Conservation (phyloP, 257 asterid species). For the Datura wrightii region DNA sequence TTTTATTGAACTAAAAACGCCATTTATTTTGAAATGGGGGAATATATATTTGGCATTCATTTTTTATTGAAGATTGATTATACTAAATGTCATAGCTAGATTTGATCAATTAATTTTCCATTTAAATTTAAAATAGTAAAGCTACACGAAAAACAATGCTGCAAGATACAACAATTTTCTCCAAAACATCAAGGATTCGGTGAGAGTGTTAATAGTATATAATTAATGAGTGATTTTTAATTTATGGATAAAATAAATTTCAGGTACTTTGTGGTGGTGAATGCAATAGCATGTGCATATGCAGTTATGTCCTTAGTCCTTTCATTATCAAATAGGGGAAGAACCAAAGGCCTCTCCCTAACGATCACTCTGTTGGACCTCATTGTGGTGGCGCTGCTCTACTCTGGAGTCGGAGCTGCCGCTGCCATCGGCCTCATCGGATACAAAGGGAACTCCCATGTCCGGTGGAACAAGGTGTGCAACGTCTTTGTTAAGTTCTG, state of each 20-base stretch:
- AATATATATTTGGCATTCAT: not conserved
- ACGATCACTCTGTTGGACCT: constrained; percentile 53
- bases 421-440: constrained; percentile 63
- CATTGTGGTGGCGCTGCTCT: constrained; percentile 67
- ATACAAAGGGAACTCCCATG: constrained; percentile 62
- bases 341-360: constrained; percentile 37
- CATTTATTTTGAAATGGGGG: too few species aligned
- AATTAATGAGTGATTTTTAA: not conserved
- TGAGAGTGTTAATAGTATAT: too few species aligned
- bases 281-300: constrained; percentile 62
- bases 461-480: constrained; percentile 70
- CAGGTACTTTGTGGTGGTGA: constrained; percentile 71
- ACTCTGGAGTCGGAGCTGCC: constrained; percentile 65
- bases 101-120: not conserved
- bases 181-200: too few species aligned
- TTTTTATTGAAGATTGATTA: not conserved
- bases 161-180: too few species aligned
- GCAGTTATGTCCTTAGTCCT: constrained; percentile 56
- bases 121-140: too few species aligned
- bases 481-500: constrained; percentile 55
- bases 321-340: constrained; percentile 44
- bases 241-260: not conserved
- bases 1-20: too few species aligned
- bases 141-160: too few species aligned
- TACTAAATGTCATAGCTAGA: not conserved